phyloP scores from a whole-genome alignment of 331 rosid species.

The Quercus phellos region DNA sequence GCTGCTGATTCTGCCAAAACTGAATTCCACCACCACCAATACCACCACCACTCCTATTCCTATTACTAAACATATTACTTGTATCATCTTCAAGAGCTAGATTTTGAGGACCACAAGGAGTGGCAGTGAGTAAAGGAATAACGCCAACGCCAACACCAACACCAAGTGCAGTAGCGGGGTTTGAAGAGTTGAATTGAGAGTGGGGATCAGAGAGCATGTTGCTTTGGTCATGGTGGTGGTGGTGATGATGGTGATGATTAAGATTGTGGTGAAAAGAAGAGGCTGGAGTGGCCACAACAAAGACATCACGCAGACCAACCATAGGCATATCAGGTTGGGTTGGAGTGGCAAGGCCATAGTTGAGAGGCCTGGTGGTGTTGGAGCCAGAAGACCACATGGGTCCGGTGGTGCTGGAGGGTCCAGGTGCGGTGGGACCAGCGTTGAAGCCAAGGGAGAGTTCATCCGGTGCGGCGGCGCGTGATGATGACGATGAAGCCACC shows the following conservation, averaged over 20 bases:
- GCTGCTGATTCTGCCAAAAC: constrained; percentile 62
- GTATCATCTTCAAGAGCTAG: constrained; percentile 1
- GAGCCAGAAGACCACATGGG: constrained; percentile 37
- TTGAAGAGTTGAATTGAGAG: constrained; percentile 29
- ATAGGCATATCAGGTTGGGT: constrained; percentile 66
- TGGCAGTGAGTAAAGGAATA: constrained; percentile 57
- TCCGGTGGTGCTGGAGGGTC: constrained; percentile 38
- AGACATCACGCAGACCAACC: constrained; percentile 64
- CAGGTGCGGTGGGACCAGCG: constrained; percentile 54
- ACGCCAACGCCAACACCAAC: constrained; percentile 75
- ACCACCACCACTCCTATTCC: constrained; percentile 31
- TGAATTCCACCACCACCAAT: constrained; percentile 57
- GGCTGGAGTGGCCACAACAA: constrained; percentile 67
- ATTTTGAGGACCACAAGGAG: constrained; percentile 7
- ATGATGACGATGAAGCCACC: constrained; percentile 54
- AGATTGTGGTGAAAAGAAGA: constrained; percentile 40
- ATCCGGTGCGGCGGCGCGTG: constrained; percentile 47
- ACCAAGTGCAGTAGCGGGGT: constrained; percentile 76
- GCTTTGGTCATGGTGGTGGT: constrained; percentile 25
- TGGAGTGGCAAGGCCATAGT: constrained; percentile 33
- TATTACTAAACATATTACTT: not conserved
- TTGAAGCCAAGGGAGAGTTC: constrained; percentile 91
- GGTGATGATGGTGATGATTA: constrained; percentile 24
- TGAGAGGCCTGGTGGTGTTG: constrained; percentile 40
- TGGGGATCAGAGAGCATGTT: constrained; percentile 43